phyloP scores from a whole-genome alignment of 108 stramenopile genomes.

The Fistulifera pelliculosa region DNA sequence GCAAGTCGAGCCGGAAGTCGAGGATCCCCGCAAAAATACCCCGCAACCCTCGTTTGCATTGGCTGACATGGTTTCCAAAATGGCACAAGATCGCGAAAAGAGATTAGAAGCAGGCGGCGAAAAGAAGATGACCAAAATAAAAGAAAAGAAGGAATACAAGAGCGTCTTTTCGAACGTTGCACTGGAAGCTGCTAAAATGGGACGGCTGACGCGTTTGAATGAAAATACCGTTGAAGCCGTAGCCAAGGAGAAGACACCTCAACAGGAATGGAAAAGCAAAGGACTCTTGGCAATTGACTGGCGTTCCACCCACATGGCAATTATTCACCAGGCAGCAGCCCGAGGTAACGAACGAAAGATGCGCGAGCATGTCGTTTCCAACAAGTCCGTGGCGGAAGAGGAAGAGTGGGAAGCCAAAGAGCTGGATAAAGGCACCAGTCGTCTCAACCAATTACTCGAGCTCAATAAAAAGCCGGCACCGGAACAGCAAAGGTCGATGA shows the following conservation, averaged over 20 bases:
- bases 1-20: conserved; percentile 2
- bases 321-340: conserved; percentile 12
- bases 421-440: neutral
- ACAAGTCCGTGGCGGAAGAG: conserved; percentile 4
- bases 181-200: conserved; percentile 7
- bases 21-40: neutral
- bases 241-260: conserved; percentile 6
- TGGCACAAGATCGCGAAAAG: conserved; percentile 7
- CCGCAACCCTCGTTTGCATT: conserved; percentile 4
- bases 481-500: conserved; percentile 7
- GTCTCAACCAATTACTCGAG: conserved; percentile 3
- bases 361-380: conserved; percentile 8
- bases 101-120: conserved; percentile 8
- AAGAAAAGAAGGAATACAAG: conserved; percentile 7
- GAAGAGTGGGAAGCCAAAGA: neutral
- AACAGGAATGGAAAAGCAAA: conserved; percentile 8
- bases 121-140: conserved; percentile 8
- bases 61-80: conserved; percentile 9
- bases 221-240: conserved; percentile 9
- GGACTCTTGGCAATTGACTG: conserved; percentile 14
- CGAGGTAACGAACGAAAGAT: neutral
- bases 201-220: conserved; percentile 9
- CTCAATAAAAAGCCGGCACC: conserved; percentile 1
- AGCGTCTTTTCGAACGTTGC: conserved; percentile 5
- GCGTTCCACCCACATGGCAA: conserved; percentile 7